phyloP scores from a whole-genome alignment of 768 basidiomycete genomes.

The Amanita muscaria region DNA sequence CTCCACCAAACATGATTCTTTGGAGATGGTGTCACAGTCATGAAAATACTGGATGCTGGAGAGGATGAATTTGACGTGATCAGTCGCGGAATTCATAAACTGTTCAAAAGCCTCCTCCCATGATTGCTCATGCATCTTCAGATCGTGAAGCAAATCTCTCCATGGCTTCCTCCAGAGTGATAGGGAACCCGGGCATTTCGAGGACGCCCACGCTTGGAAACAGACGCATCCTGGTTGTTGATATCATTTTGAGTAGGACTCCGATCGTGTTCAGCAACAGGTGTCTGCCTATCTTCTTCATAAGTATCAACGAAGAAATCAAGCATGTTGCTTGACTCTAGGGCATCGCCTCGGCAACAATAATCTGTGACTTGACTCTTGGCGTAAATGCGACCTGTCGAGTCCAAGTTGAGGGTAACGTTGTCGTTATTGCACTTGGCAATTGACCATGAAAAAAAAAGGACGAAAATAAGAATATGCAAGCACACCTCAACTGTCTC shows the following conservation, averaged over 20 bases:
- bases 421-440: too few species aligned
- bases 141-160: conserved; percentile 19
- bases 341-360: conserved; percentile 12
- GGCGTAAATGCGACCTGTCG: too few species aligned
- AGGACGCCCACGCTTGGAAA: too few species aligned
- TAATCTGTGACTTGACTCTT: conserved; percentile 23
- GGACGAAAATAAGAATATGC: too few species aligned
- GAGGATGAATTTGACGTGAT: neutral
- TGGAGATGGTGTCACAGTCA: conserved; percentile 5
- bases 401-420: too few species aligned
- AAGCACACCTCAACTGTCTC: too few species aligned
- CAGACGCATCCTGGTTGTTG: too few species aligned
- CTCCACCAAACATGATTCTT: too few species aligned
- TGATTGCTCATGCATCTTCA: conserved; percentile 13
- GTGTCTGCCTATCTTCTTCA: conserved; percentile 13
- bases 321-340: conserved; percentile 14
- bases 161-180: conserved; percentile 22
- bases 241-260: neutral
- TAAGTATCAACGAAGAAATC: conserved; percentile 25
- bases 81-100: neutral
- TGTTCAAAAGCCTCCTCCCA: conserved; percentile 13
- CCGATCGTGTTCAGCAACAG: neutral
- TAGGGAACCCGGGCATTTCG: conserved; percentile 12
- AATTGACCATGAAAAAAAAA: too few species aligned
- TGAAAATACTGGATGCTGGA: conserved; percentile 8